Percentiles rank a stretch among this genome's conserved stretches.
Evolutionary conservation across 192 early-diverging fungal genomes (phyloP).

Genomic region (Pilaira anomala): DNA sequence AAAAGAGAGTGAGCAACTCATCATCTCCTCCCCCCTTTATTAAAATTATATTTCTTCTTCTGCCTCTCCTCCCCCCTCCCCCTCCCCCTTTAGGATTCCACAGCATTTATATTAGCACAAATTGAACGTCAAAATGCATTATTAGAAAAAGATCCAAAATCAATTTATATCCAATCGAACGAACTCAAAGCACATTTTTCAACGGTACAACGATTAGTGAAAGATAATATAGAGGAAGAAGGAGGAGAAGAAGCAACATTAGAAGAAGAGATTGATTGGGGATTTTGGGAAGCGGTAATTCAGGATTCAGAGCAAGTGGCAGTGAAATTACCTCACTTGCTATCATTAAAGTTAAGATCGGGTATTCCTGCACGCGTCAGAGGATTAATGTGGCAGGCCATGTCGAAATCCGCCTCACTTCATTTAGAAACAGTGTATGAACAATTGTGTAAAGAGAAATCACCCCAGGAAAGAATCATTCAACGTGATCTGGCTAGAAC

Average conservation of each 20-base stretch:
- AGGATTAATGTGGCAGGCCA: slow-evolving; percentile 86
- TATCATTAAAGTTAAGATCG: slow-evolving; percentile 63
- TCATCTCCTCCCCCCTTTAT: not conserved
- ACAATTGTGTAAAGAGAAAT: slow-evolving; percentile 66
- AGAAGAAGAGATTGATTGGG: slow-evolving; percentile 48
- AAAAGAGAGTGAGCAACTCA: not conserved
- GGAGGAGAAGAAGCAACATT: not conserved
- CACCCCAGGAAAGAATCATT: slow-evolving; percentile 89
- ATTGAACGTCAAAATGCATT: slow-evolving; percentile 55
- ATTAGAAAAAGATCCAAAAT: slow-evolving; percentile 54
- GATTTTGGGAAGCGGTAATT: slow-evolving; percentile 79
- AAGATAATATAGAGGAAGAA: slow-evolving; percentile 15
- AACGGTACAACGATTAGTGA: slow-evolving; percentile 47
- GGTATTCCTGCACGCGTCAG: slow-evolving; percentile 82
- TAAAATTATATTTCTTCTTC: slow-evolving; percentile 8
- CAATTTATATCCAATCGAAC: slow-evolving; percentile 53
- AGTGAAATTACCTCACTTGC: slow-evolving; percentile 54
- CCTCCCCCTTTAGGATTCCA: slow-evolving; percentile 39
- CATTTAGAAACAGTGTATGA: slow-evolving; percentile 80
- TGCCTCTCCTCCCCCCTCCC: not conserved
- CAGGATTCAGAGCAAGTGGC: slow-evolving; percentile 68
- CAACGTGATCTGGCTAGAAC: slow-evolving; percentile 91
- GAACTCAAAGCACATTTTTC: slow-evolving; percentile 51
- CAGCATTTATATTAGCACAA: slow-evolving; percentile 52
- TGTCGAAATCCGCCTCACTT: slow-evolving; percentile 75